Evolutionary conservation across 2,329 filamentous ascomycete species (phyloP), one percentile per base, ranked within the genome.

Genomic region (Colletotrichum brevisporum): DNA sequence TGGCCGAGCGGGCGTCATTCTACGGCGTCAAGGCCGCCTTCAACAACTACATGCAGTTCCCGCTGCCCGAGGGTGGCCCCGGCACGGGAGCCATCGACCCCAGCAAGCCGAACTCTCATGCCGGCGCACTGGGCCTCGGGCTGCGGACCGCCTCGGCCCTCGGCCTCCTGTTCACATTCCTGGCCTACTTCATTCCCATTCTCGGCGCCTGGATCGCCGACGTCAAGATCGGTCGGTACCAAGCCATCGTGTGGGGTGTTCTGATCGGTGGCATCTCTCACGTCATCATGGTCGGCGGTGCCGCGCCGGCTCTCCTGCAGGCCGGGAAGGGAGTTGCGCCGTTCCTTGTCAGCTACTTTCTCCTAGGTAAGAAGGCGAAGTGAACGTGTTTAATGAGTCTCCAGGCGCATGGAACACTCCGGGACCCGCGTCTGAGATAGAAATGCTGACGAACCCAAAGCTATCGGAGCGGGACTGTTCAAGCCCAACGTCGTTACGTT

Each of bases 401-500:
- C 31, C 10, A 10, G 10, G 31, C 9, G 6, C 31, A 36, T 36
- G 9, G 31, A 10, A 36, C 4, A 10, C 4, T 36, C 10, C 31
- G 8, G 31, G 2, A 36, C 31, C 31, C 31, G 31, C 31, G 31
- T 10, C 31, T 4, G 31, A 36, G 31, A 36, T 31, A 8, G 31
- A 36, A 36, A 36, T 36, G 31, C 31, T 36, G 9, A 36, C 31
- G 31, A 36, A 12, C 8, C 8, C 31, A 36, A 36, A 36, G 78
- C 83, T 5, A 75, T 94, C 12, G 92, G 92, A 56, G 92, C 91
- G 8, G 91, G 81, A 70, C 83, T 84, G 79, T 93, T 94, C 84
- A 94, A 94, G 82, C 82, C 90, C 47, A 94, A 93, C 71, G 90
- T 94, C 45, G 89, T 90, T 0, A 90, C 90, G 0, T 80, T 92